Evolutionary conservation across 495 filamentous ascomycete species (phyloP).

Genomic region (Astrothelium subdiscretum): DNA sequence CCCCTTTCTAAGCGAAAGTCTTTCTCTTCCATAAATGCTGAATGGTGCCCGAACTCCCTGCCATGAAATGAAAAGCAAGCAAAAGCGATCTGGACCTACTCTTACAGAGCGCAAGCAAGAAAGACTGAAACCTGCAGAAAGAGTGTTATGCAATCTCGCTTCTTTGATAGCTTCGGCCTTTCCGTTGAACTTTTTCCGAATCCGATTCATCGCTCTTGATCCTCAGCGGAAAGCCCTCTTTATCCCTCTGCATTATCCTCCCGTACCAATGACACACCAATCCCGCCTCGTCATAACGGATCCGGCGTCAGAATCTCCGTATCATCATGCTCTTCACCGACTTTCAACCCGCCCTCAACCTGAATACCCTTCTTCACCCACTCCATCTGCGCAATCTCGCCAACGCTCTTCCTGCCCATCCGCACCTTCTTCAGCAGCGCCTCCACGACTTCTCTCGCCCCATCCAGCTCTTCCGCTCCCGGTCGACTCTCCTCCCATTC

Average conservation of each 20-base stretch:
- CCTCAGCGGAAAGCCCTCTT: no score
- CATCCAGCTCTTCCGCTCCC: slow-evolving; percentile 47
- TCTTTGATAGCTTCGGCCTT: no score
- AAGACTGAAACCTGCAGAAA: background rate
- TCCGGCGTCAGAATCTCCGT: slow-evolving; percentile 22
- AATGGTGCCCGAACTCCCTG: background rate
- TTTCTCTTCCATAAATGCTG: background rate
- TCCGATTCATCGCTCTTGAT: no score
- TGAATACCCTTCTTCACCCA: slow-evolving; percentile 69
- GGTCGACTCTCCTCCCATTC: slow-evolving; percentile 50
- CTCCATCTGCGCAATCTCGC: slow-evolving; percentile 53
- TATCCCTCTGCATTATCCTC: background rate
- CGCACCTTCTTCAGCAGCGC: slow-evolving; percentile 68
- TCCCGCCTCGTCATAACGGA: background rate
- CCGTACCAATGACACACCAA: background rate
- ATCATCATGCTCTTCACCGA: slow-evolving; percentile 54
- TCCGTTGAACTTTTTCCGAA: no score
- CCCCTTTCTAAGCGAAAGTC: background rate
- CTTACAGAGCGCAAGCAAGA: background rate
- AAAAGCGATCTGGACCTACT: background rate
- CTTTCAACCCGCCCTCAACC: slow-evolving; percentile 57
- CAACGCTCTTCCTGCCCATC: slow-evolving; percentile 55
- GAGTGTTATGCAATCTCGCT: background rate
- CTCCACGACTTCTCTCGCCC: slow-evolving; percentile 70
- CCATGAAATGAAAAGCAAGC: background rate